Evolutionary conservation across 352 stramenopile species (phyloP).

Genomic region (Phytophthora vignae): DNA sequence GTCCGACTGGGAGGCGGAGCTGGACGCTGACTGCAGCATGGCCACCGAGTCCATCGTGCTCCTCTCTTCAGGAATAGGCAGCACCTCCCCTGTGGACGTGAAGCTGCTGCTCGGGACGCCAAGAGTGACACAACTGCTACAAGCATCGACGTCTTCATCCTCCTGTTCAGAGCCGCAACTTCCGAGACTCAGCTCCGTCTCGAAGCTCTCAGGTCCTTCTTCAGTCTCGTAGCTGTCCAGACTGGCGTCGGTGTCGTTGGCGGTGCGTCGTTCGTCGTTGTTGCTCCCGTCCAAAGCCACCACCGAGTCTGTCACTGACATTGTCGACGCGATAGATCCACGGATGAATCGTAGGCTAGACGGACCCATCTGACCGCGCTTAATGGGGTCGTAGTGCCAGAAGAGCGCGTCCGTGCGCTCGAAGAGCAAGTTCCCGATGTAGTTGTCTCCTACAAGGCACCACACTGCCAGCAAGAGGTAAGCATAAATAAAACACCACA

Average conservation of each 20-base stretch:
- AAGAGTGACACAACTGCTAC: conserved; percentile 25
- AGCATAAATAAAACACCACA: not conserved
- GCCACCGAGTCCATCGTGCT: conserved; percentile 25
- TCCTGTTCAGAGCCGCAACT: conserved; percentile 18
- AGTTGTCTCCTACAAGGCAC: conserved; percentile 56
- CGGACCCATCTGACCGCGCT: conserved; percentile 30
- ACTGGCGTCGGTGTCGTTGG: conserved; percentile 15
- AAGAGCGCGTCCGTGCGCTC: conserved; percentile 50
- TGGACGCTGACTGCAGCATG: conserved; percentile 29
- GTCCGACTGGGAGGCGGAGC: conserved; percentile 17
- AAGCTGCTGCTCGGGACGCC: conserved; percentile 20
- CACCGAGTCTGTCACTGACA: conserved; percentile 31
- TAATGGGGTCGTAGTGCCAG: conserved; percentile 52
- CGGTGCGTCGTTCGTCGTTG: conserved; percentile 7
- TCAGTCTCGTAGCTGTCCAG: conserved; percentile 25
- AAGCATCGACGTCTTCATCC: conserved; percentile 7
- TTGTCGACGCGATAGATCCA: conserved; percentile 35
- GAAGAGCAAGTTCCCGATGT: conserved; percentile 47
- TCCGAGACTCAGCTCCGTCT: conserved; percentile 25
- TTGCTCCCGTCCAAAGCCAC: conserved; percentile 21
- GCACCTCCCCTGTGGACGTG: conserved; percentile 14
- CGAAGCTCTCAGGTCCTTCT: conserved; percentile 18
- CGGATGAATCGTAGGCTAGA: conserved; percentile 34
- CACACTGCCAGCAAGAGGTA: conserved; percentile 36
- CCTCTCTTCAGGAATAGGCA: conserved; percentile 10